Evolutionary conservation across 345 rosid species (phyloP).

Genomic region (Gossypium herbaceum): DNA sequence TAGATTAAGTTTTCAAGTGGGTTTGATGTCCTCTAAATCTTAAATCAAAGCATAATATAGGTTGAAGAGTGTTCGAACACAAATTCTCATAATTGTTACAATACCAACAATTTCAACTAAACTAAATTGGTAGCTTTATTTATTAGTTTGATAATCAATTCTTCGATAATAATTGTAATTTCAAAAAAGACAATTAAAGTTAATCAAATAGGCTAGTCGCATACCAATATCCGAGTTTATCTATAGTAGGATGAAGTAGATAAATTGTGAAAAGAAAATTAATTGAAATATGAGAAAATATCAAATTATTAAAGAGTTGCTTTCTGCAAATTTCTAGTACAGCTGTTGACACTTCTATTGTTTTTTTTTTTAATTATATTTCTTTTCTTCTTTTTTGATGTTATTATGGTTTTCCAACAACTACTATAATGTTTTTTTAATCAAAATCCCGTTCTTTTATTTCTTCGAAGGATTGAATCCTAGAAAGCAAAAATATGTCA

Average conservation of each 20-base stretch:
- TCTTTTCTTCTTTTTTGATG: neutral
- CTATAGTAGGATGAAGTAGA: neutral
- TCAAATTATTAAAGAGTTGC: neutral
- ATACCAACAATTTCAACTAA: no score
- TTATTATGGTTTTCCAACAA: neutral
- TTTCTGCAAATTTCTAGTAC: neutral
- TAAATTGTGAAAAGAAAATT: neutral
- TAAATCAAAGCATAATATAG: no score
- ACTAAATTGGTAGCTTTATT: no score
- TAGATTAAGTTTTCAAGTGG: no score
- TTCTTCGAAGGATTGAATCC: neutral
- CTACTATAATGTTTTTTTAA: neutral
- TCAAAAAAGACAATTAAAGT: no score
- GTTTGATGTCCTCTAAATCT: no score
- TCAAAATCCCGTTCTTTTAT: neutral
- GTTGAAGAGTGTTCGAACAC: no score
- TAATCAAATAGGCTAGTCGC: neutral
- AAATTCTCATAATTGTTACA: no score
- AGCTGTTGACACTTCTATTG: neutral
- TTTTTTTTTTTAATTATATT: neutral
- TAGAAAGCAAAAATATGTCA: neutral
- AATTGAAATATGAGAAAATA: neutral
- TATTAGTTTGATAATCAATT: no score
- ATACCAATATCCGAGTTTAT: neutral
- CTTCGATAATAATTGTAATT: no score